phyloP scores from a whole-genome alignment of 352 stramenopile genomes.

The Phytopythium helicoides region DNA sequence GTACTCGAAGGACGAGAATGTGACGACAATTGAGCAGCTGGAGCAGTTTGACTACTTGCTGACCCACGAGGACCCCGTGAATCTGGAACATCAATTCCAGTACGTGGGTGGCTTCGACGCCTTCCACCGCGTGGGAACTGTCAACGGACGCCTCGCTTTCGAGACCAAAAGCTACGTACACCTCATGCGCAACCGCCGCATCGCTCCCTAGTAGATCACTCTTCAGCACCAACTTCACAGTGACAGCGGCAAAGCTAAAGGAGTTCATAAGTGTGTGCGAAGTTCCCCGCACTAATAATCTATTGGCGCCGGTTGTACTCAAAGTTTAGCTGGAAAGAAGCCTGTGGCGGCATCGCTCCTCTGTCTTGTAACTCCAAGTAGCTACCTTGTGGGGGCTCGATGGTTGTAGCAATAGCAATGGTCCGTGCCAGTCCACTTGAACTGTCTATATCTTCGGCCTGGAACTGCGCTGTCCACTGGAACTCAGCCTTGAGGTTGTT shows the following conservation, averaged over 20 bases:
- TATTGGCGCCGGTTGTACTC: neutral
- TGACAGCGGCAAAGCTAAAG: too few relatives aligned
- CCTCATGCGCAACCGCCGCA: constrained; percentile 48
- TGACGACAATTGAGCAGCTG: constrained; percentile 45
- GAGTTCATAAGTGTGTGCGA: too few relatives aligned
- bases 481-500: constrained; percentile 6
- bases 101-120: constrained; percentile 42
- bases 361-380: neutral
- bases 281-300: too few relatives aligned
- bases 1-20: constrained; percentile 76
- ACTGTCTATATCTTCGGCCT: constrained; percentile 5
- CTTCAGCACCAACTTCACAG: too few relatives aligned
- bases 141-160: constrained; percentile 33
- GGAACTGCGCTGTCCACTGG: constrained; percentile 22
- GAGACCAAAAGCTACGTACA: constrained; percentile 50
- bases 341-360: neutral
- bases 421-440: neutral
- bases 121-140: constrained; percentile 42
- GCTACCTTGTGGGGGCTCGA: neutral
- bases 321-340: neutral
- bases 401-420: neutral
- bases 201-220: constrained; percentile 2
- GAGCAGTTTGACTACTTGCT: constrained; percentile 62
- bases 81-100: constrained; percentile 40
- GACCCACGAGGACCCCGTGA: constrained; percentile 35